Conservation (phyloP, 345 rosid genomes). For the Tarenaya hassleriana region DNA sequence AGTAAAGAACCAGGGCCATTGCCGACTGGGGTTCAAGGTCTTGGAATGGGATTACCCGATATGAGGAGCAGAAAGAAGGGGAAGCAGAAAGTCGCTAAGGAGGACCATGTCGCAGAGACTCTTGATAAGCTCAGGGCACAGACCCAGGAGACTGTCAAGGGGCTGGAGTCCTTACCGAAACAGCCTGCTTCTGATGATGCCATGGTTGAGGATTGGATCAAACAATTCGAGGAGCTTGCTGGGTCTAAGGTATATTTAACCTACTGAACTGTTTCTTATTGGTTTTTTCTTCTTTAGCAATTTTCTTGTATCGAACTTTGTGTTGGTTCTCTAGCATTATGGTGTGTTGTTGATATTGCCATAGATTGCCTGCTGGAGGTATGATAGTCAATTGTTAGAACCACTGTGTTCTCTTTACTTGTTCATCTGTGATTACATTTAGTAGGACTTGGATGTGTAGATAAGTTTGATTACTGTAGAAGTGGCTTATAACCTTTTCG, state of each 20-base stretch:
- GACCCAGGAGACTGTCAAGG: constrained; percentile 77
- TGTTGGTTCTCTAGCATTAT: neutral
- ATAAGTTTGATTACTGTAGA: too few relatives aligned
- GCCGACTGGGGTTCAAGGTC: constrained; percentile 65
- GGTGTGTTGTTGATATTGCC: too few relatives aligned
- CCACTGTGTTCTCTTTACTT: too few relatives aligned
- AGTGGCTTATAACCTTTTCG: too few relatives aligned
- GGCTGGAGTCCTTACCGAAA: constrained; percentile 55
- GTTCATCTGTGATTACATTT: too few relatives aligned
- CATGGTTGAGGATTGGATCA: constrained; percentile 77
- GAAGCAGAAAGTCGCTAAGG: constrained; percentile 50
- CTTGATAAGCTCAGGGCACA: constrained; percentile 83
- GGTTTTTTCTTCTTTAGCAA: neutral
- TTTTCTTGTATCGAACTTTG: neutral
- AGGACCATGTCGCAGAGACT: constrained; percentile 66
- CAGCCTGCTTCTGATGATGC: constrained; percentile 50
- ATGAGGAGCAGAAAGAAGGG: constrained; percentile 76
- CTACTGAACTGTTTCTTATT: neutral
- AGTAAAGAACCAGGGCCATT: constrained; percentile 35
- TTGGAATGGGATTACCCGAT: constrained; percentile 93
- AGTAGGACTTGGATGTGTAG: neutral
- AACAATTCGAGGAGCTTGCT: constrained; percentile 88
- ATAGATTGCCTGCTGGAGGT: too few relatives aligned
- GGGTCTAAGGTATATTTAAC: constrained; percentile 58
- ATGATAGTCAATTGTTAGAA: too few relatives aligned